Percentiles rank a stretch among this genome's conserved stretches.
Evolutionary conservation across 352 stramenopile species (phyloP).

Genomic region (Globisporangium splendens): DNA sequence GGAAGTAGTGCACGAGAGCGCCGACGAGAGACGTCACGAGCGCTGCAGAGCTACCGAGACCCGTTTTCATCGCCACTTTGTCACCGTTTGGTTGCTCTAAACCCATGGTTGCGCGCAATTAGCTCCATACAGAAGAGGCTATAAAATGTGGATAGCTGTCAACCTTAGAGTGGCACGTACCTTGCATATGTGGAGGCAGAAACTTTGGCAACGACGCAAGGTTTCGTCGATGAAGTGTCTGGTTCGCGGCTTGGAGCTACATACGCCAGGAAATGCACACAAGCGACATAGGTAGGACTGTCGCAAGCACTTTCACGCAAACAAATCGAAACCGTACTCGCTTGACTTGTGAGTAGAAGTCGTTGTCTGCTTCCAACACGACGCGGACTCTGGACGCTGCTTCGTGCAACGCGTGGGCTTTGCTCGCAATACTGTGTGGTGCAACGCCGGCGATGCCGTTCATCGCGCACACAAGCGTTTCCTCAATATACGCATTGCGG

Average conservation of each 20-base stretch:
- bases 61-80: constrained; percentile 90
- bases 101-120: not conserved
- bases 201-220: constrained; percentile 81
- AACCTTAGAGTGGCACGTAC: not conserved
- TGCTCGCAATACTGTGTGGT: constrained; percentile 14
- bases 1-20: constrained; percentile 84
- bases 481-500: constrained; percentile 90
- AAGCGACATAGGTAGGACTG: not conserved
- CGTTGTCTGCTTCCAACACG: constrained; percentile 92
- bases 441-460: constrained; percentile 57
- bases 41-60: constrained; percentile 94
- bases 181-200: constrained; percentile 61
- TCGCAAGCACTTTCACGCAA: constrained; percentile 8
- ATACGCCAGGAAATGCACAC: constrained; percentile 1
- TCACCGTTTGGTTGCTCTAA: constrained; percentile 34
- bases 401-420: constrained; percentile 21
- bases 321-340: constrained; percentile 25
- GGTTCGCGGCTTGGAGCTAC: constrained; percentile 64
- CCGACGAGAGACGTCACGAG: constrained; percentile 94
- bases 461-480: constrained; percentile 74
- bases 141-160: too few species aligned
- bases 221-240: constrained; percentile 55
- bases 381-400: constrained; percentile 47
- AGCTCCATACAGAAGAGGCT: not conserved
- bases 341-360: constrained; percentile 95